Percentiles rank a stretch among this genome's conserved stretches.
These are phyloP conservation scores for Neocallimastix lanati DNA, from an alignment of 192 early-diverging fungal genomes.

Conservation along the genomic window DNA sequence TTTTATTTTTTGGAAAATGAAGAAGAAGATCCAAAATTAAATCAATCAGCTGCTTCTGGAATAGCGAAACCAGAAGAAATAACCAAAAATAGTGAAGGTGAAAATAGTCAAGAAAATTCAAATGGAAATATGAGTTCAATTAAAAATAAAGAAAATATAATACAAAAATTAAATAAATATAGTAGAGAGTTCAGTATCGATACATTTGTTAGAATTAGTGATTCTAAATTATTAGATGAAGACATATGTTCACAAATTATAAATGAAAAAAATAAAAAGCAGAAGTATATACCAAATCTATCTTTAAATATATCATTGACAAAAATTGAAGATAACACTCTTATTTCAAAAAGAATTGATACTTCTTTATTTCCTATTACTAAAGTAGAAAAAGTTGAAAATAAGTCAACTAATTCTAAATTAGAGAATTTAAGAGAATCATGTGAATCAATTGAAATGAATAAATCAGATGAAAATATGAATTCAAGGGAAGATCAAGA, in stretches of 20 bases:
- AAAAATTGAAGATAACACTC: not conserved
- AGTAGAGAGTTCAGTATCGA: not conserved
- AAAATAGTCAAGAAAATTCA: not conserved
- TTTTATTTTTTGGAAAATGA: not conserved
- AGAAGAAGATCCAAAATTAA: not conserved
- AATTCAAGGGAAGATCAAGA: not conserved
- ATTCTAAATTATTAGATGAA: not conserved
- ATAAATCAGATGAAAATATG: too few species aligned
- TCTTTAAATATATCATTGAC: not conserved
- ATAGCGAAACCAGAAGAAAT: not conserved
- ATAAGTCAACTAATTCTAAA: too few species aligned
- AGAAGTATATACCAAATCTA: not conserved
- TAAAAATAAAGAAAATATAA: not conserved
- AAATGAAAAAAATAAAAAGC: not conserved
- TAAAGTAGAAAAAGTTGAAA: too few species aligned
- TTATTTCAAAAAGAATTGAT: not conserved
- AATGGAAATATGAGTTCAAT: not conserved
- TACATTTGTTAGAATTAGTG: not conserved
- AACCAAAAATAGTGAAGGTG: not conserved
- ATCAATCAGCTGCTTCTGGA: not conserved
- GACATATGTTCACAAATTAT: not conserved
- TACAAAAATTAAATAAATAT: not conserved
- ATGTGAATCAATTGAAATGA: too few species aligned
- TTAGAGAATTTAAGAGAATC: not conserved
- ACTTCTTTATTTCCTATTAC: not conserved